Base-by-base conservation (phyloP, 2,329 filamentous ascomycete genomes). In the Colletotrichum viniferum region DNA sequence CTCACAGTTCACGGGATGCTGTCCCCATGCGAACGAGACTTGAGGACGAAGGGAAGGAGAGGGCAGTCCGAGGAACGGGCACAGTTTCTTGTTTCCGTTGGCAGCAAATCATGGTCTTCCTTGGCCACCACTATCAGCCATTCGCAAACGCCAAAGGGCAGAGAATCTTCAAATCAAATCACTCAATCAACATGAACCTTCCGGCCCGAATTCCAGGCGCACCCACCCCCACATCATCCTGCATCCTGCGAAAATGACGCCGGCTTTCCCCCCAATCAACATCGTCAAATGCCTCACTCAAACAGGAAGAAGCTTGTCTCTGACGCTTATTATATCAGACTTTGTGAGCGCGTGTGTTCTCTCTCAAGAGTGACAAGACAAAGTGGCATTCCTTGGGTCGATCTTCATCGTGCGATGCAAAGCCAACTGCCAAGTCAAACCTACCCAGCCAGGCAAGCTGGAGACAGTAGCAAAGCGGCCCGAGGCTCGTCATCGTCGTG, bases 161-260 rank as follows among this genome's bases (percentile, higher is more conserved):
- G 38, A 30, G 10, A 38, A 26, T 52, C 28, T 36, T 34, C 55
- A 24, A 63, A 62, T 62, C 52, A 67, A 55, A 43, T 43, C 38
- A 43, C 38, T 43, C 38, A 43, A 43, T 62, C 55, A 72, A 58
- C 62, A 43, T 61, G 69, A 74, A 61, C 60, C 71, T 65, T 63
- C 67, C 63, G 73, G 56, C 56, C 73, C 63, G 69, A 73, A 72
- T 66, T 36, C 63, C 56, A 75, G 43, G 73, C 62, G 55, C 73
- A 30, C 38, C 55, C 58, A 72, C 56, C 69, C 73, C 73, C 60
- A 68, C 68, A 70, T 32, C 36, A 68, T 73, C 56, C 58, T 73
- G 43, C 69, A 43, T 75, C 63, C 63, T 67, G n/a, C 30, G 32
- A 56, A 63, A 24, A 56, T 30, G 69, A 58, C 58, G 56, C 32